phyloP scores from a whole-genome alignment of 2,329 filamentous ascomycete species.

The Hypoxylon sp. region DNA sequence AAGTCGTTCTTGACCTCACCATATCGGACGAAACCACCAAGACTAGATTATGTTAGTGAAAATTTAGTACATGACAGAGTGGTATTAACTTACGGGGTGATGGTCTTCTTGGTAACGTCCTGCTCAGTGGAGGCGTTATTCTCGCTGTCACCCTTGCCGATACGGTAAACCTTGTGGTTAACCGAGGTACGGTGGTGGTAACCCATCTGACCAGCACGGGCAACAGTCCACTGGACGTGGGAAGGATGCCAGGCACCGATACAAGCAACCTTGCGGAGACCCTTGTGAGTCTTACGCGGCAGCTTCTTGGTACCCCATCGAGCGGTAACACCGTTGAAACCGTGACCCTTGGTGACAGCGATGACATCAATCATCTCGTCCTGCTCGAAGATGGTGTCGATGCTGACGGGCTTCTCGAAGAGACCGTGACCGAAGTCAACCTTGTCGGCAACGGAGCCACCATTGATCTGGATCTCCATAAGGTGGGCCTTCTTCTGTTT shows the following conservation, averaged over 20 bases:
- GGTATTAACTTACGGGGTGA: constrained; percentile 88
- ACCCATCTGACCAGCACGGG: constrained; percentile 99
- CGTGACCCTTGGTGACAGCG: constrained; percentile 99
- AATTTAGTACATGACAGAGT: not conserved
- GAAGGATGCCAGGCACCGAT: constrained; percentile 99
- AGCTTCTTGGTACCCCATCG: constrained; percentile 99
- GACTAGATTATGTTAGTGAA: constrained; percentile 68
- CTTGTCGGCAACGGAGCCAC: constrained; percentile 95
- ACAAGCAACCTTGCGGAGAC: constrained; percentile 99
- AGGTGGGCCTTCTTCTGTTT: constrained; percentile 99
- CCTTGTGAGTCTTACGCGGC: constrained; percentile 99
- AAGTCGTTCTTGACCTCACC: constrained; percentile 99
- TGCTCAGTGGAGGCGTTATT: constrained; percentile 94
- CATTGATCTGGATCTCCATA: constrained; percentile 99
- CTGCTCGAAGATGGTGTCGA: constrained; percentile 97
- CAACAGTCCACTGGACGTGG: constrained; percentile 99
- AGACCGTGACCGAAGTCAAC: constrained; percentile 94
- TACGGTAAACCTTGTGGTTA: constrained; percentile 99
- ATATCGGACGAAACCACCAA: constrained; percentile 99
- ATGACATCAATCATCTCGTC: constrained; percentile 99
- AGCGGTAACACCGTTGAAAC: constrained; percentile 96
- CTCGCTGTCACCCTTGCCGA: constrained; percentile 92
- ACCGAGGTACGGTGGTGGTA: constrained; percentile 99
- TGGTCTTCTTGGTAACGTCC: constrained; percentile 99
- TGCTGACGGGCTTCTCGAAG: constrained; percentile 98